Conservation (phyloP, 768 basidiomycete genomes). For the Trametes villosa region DNA sequence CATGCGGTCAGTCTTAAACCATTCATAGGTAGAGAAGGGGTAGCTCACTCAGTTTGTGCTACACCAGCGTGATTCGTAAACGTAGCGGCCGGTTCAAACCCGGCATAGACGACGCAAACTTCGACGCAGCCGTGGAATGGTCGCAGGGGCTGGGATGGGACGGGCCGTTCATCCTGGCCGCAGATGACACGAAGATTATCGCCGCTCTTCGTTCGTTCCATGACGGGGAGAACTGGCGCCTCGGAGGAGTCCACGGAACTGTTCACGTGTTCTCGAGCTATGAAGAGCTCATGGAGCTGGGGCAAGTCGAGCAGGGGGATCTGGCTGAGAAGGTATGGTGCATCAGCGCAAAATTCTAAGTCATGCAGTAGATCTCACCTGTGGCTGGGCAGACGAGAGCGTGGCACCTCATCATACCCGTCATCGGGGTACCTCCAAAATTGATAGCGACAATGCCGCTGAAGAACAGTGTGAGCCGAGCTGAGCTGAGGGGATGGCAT, state of each 20-base stretch:
- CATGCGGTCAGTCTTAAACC: neutral
- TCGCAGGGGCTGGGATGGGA: constrained; percentile 14
- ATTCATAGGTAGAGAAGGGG: neutral
- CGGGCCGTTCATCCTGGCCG: constrained; percentile 32
- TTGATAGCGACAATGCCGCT: neutral
- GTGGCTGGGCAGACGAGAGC: neutral
- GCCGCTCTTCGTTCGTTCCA: constrained; percentile 29
- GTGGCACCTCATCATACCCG: neutral
- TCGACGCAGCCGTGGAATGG: constrained; percentile 25
- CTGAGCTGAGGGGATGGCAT: neutral
- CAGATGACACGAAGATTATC: constrained; percentile 42
- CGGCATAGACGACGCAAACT: constrained; percentile 5
- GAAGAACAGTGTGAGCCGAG: neutral
- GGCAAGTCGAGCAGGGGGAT: constrained; percentile 13
- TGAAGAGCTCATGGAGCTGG: constrained; percentile 27
- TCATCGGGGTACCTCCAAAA: neutral
- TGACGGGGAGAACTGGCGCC: constrained; percentile 23
- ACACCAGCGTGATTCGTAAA: neutral
- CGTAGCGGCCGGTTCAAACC: neutral
- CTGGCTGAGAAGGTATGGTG: constrained; percentile 25
- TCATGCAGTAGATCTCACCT: neutral
- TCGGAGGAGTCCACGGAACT: constrained; percentile 31
- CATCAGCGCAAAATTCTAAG: too few species aligned
- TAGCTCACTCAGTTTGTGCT: neutral
- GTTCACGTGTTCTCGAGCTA: constrained; percentile 28